Percentiles rank a stretch among this genome's conserved stretches.
Evolutionary conservation across 2,329 filamentous ascomycete genomes (phyloP).

Genomic region (Rhytidhysteron rufulum): DNA sequence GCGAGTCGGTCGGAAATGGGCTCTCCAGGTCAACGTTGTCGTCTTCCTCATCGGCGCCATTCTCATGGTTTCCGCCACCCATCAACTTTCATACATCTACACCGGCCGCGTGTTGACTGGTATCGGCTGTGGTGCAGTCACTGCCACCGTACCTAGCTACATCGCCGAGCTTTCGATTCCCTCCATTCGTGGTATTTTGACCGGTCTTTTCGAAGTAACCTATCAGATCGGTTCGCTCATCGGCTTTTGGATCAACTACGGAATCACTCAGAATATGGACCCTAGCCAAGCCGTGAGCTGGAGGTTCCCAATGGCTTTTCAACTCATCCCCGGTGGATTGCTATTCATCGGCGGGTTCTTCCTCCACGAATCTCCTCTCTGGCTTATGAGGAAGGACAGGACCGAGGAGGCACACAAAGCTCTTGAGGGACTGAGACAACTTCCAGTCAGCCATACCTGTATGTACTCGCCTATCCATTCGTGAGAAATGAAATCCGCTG

Average conservation of each 20-base stretch:
- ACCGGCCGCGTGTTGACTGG: constrained; percentile 38
- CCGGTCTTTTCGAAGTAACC: constrained; percentile 63
- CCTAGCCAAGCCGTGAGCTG: constrained; percentile 52
- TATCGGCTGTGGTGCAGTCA: constrained; percentile 35
- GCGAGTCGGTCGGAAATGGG: constrained; percentile 49
- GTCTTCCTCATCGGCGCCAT: constrained; percentile 43
- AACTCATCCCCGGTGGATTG: constrained; percentile 39
- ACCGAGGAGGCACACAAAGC: constrained; percentile 38
- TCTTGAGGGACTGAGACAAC: constrained; percentile 43
- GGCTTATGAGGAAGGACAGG: constrained; percentile 24
- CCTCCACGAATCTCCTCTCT: constrained; percentile 32
- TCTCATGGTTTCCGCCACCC: constrained; percentile 18
- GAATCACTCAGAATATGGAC: constrained; percentile 37
- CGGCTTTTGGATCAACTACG: constrained; percentile 42
- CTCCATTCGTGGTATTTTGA: constrained; percentile 60
- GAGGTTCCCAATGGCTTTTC: constrained; percentile 58
- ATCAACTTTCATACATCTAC: constrained; percentile 38
- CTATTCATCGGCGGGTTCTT: constrained; percentile 30
- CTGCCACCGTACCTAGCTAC: constrained; percentile 34
- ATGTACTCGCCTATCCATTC: no score
- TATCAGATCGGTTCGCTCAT: constrained; percentile 59
- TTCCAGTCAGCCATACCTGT: no score
- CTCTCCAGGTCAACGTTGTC: constrained; percentile 44
- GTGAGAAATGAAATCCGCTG: no score
- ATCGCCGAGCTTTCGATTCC: constrained; percentile 50